Evolutionary conservation across 2,329 filamentous ascomycete species (phyloP).

Genomic region (Ciborinia camelliae): DNA sequence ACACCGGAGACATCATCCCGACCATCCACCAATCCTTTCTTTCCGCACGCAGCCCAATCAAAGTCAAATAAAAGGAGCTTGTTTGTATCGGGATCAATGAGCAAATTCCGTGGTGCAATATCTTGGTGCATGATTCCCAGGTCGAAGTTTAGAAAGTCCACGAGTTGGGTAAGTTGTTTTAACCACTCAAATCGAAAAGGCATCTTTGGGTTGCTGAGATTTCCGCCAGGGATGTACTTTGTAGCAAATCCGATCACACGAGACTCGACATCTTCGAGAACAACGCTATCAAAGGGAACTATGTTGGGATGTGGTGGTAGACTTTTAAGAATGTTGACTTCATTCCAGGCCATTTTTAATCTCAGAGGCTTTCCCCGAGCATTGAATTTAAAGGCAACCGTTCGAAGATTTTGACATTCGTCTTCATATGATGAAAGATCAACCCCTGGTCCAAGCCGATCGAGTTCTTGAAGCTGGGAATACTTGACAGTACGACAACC

Average conservation of each 20-base stretch:
- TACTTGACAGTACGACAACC: neutral
- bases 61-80: constrained; percentile 41
- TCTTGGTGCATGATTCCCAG: constrained; percentile 42
- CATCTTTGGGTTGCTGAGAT: constrained; percentile 21
- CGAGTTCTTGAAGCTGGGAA: neutral
- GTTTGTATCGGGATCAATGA: constrained; percentile 39
- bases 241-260: neutral
- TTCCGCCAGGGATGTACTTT: neutral
- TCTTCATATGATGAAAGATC: constrained; percentile 5
- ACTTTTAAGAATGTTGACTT: neutral
- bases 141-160: constrained; percentile 42
- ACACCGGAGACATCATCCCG: constrained; percentile 33
- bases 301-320: neutral
- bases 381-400: neutral
- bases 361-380: neutral
- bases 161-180: constrained; percentile 38
- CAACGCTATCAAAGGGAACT: neutral
- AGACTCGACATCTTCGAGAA: constrained; percentile 4
- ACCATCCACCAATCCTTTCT: constrained; percentile 8
- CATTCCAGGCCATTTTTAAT: neutral
- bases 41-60: constrained; percentile 21
- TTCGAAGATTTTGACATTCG: neutral
- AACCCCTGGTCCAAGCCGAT: neutral
- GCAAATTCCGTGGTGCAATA: constrained; percentile 40
- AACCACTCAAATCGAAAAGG: constrained; percentile 41